These are phyloP conservation scores for Penicillium capsulatum DNA, from an alignment of 2,329 filamentous ascomycete genomes.

Conservation along the genomic window DNA sequence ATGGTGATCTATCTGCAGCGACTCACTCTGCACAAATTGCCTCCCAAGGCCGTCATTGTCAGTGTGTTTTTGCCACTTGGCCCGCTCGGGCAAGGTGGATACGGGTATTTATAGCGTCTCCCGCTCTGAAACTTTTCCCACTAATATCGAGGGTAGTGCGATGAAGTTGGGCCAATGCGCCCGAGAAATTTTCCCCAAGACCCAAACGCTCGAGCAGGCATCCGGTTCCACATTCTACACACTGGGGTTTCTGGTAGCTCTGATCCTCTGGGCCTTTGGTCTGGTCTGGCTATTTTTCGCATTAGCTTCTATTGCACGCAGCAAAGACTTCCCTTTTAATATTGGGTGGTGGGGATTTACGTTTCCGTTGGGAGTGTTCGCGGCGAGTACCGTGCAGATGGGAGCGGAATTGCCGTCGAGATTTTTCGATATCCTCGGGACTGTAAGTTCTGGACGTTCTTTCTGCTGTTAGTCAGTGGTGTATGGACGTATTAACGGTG, in stretches of 20 bases:
- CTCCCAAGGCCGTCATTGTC: slow-evolving; percentile 64
- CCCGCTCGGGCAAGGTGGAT: slow-evolving; percentile 63
- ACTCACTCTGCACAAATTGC: slow-evolving; percentile 64
- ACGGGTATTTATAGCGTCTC: slow-evolving; percentile 35
- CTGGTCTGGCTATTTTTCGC: slow-evolving; percentile 42
- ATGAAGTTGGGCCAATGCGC: slow-evolving; percentile 51
- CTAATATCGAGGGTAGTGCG: slow-evolving; percentile 26
- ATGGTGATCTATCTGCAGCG: slow-evolving; percentile 67
- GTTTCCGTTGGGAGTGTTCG: slow-evolving; percentile 57
- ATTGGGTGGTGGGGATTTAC: slow-evolving; percentile 62
- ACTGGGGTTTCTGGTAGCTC: slow-evolving; percentile 34
- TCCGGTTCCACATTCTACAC: slow-evolving; percentile 35
- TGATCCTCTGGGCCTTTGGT: slow-evolving; percentile 41
- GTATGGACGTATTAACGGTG: not conserved
- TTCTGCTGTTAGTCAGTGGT: not conserved
- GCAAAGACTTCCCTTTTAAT: slow-evolving; percentile 53
- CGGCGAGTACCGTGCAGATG: slow-evolving; percentile 42
- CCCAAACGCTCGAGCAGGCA: slow-evolving; percentile 26
- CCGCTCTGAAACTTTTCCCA: not conserved
- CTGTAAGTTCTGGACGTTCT: slow-evolving; percentile 28
- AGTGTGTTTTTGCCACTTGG: slow-evolving; percentile 65
- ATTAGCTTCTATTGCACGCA: slow-evolving; percentile 32
- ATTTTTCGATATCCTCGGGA: slow-evolving; percentile 57
- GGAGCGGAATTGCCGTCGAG: slow-evolving; percentile 51
- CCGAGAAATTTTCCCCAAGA: slow-evolving; percentile 32